A percentile compares a stretch with the other conserved stretches of the same genome.
Conservation (phyloP, 768 basidiomycete species). For the Pleurotus citrinopileatus region DNA sequence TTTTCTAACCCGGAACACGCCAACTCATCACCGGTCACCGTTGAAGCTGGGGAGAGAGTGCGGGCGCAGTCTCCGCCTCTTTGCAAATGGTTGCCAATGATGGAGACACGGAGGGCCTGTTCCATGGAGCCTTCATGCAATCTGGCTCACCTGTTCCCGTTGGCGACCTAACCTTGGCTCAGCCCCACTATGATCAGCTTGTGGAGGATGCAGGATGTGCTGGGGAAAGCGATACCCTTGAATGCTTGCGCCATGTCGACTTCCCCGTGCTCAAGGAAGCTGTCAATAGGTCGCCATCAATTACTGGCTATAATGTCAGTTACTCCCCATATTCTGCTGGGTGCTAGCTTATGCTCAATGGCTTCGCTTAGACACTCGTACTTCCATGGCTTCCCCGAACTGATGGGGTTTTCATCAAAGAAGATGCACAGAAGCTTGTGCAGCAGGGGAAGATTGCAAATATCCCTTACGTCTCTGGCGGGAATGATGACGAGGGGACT, state of each 20-base stretch:
- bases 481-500: slow-evolving; percentile 62
- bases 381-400: slow-evolving; percentile 49
- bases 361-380: slow-evolving; percentile 30
- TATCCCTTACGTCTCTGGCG: slow-evolving; percentile 49
- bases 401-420: slow-evolving; percentile 47
- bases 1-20: background rate
- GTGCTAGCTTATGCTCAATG: background rate
- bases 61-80: slow-evolving; percentile 52
- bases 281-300: slow-evolving; percentile 37
- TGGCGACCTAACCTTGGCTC: slow-evolving; percentile 41
- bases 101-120: slow-evolving; percentile 43
- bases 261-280: slow-evolving; percentile 38
- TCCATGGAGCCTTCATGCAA: slow-evolving; percentile 51
- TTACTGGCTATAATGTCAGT: slow-evolving; percentile 41
- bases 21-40: background rate
- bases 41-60: slow-evolving; percentile 47
- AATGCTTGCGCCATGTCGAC: slow-evolving; percentile 39
- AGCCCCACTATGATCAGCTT: slow-evolving; percentile 43
- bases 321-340: background rate
- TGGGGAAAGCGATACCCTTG: slow-evolving; percentile 35
- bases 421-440: slow-evolving; percentile 39
- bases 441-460: slow-evolving; percentile 40
- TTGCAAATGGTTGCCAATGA: slow-evolving; percentile 48
- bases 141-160: slow-evolving; percentile 46
- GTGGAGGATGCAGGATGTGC: slow-evolving; percentile 40